These are phyloP conservation scores for Camillea tinctor DNA, from an alignment of 2,329 filamentous ascomycete genomes.

Conservation along the genomic window DNA sequence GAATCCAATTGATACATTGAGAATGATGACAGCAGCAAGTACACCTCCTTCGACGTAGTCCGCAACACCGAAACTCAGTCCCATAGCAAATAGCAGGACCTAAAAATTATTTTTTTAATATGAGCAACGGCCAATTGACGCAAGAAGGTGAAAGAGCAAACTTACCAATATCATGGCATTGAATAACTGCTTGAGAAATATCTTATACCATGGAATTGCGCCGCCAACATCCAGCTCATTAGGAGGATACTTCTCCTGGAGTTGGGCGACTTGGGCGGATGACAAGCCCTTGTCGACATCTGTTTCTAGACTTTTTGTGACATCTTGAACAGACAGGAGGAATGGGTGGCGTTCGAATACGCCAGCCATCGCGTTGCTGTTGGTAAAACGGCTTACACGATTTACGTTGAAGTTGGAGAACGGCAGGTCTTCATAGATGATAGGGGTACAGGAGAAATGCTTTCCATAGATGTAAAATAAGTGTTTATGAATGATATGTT, in stretches of 20 bases:
- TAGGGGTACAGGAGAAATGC: not conserved
- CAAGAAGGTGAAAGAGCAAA: conserved; percentile 9
- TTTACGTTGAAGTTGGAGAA: conserved; percentile 7
- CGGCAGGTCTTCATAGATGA: conserved; percentile 15
- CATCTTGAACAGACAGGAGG: conserved; percentile 60
- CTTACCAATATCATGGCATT: conserved; percentile 75
- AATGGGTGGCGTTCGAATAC: conserved; percentile 57
- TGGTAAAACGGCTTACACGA: conserved; percentile 4
- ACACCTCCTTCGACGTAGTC: conserved; percentile 69
- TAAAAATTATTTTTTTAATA: conserved; percentile 54
- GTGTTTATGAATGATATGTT: not conserved
- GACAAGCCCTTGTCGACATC: conserved; percentile 67
- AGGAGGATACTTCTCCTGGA: conserved; percentile 59
- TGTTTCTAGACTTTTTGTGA: conserved; percentile 60
- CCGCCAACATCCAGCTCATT: conserved; percentile 71
- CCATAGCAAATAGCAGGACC: conserved; percentile 78
- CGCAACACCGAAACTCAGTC: conserved; percentile 63
- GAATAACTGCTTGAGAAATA: conserved; percentile 68
- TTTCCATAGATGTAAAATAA: conserved; percentile 2
- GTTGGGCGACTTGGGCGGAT: conserved; percentile 55
- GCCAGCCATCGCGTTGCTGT: conserved; percentile 40
- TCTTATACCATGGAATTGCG: conserved; percentile 68
- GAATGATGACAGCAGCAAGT: conserved; percentile 63
- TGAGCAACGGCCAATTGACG: conserved; percentile 38
- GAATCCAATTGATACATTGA: conserved; percentile 69